These are phyloP conservation scores for Coccomyxa sp. DNA, from an alignment of 139 green algal genomes.

Conservation along the genomic window DNA sequence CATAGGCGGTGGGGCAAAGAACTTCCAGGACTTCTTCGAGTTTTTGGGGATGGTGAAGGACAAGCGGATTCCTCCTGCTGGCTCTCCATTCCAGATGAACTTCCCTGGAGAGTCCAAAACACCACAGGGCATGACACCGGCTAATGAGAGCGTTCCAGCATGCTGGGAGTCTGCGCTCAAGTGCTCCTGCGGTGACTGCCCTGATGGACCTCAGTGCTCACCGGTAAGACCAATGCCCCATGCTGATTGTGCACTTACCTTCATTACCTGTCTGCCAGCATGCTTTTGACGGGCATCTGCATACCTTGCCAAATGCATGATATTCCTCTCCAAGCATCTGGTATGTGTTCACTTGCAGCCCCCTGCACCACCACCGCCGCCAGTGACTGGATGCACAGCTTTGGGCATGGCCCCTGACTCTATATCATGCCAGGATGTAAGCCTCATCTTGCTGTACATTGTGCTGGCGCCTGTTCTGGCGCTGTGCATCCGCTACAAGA, in stretches of 20 bases:
- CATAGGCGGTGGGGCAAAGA: constrained; percentile 72
- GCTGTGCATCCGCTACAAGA: background rate
- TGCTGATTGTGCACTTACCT: background rate
- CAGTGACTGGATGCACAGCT: constrained; percentile 35
- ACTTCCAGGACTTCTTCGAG: constrained; percentile 68
- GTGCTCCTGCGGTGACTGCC: constrained; percentile 91
- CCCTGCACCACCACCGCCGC: constrained; percentile 30
- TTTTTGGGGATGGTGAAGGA: constrained; percentile 82
- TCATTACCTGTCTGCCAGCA: background rate
- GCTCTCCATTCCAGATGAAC: constrained; percentile 68
- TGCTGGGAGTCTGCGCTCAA: constrained; percentile 67
- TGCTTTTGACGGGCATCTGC: too few species aligned
- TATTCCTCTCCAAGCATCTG: too few species aligned
- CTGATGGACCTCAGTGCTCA: constrained; percentile 51
- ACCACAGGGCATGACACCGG: constrained; percentile 38
- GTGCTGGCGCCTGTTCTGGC: constrained; percentile 26
- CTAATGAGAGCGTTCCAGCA: constrained; percentile 33
- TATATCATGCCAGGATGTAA: constrained; percentile 57
- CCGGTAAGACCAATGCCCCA: constrained; percentile 17
- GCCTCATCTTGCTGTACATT: constrained; percentile 47
- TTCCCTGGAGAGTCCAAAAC: constrained; percentile 49
- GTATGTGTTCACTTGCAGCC: constrained; percentile 15
- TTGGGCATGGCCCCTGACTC: constrained; percentile 37
- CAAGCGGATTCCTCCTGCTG: constrained; percentile 45
- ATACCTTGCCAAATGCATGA: too few species aligned